A percentile compares a stretch with the other conserved stretches of the same genome.
These are phyloP conservation scores for Hymenoscyphus infarciens DNA, from an alignment of 2,329 filamentous ascomycete genomes.

Conservation along the genomic window DNA sequence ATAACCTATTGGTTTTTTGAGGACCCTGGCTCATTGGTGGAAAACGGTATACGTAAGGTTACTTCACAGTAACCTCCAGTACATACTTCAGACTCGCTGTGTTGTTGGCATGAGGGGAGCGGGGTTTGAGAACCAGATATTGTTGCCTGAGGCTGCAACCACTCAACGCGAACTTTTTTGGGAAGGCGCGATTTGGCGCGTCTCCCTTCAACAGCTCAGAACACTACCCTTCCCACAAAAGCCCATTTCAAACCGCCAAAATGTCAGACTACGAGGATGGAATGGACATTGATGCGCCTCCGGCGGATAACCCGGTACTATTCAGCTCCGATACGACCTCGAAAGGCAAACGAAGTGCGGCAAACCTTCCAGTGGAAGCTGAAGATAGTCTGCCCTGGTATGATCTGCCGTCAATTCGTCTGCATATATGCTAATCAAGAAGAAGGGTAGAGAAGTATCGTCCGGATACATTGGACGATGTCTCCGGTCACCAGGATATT, in stretches of 20 bases:
- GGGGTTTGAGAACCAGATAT: too few relatives aligned
- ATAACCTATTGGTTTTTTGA: too few relatives aligned
- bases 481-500: slow-evolving; percentile 96
- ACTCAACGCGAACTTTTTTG: slow-evolving; percentile 6
- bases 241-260: slow-evolving; percentile 17
- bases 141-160: too few relatives aligned
- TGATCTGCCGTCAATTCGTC: slow-evolving; percentile 5
- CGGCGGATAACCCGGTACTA: slow-evolving; percentile 47
- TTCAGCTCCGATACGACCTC: slow-evolving; percentile 73
- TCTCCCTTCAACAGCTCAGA: not conserved
- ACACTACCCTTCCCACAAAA: not conserved
- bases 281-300: slow-evolving; percentile 64
- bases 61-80: too few relatives aligned
- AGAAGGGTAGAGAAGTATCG: slow-evolving; percentile 93
- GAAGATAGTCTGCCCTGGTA: slow-evolving; percentile 94
- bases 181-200: not conserved
- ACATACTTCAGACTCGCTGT: too few relatives aligned
- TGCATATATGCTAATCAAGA: slow-evolving; percentile 23
- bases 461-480: slow-evolving; percentile 82
- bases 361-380: slow-evolving; percentile 89
- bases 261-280: slow-evolving; percentile 60
- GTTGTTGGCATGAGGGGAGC: too few relatives aligned
- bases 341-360: slow-evolving; percentile 89
- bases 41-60: too few relatives aligned
- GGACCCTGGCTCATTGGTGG: too few relatives aligned